phyloP scores from a whole-genome alignment of 495 filamentous ascomycete species.

The Lichenothelia convexa region DNA sequence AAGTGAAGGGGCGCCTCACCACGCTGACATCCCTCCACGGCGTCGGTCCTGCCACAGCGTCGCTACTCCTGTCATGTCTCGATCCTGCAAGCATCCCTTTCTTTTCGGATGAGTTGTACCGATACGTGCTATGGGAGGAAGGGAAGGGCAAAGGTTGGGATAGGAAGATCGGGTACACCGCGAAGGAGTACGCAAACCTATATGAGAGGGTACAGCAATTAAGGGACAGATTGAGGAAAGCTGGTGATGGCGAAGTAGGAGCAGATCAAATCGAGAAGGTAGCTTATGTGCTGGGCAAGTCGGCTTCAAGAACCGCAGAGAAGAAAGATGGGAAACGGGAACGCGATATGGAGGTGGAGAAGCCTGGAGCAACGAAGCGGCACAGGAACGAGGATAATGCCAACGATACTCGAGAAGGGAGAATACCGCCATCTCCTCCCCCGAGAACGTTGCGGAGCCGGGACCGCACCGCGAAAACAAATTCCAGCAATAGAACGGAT shows the following conservation, averaged over 20 bases:
- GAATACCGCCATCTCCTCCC: no score
- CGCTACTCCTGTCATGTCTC: constrained; percentile 44
- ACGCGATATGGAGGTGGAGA: no score
- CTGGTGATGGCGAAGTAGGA: constrained; percentile 18
- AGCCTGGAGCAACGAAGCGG: no score
- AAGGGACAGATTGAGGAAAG: constrained; percentile 23
- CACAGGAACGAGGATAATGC: no score
- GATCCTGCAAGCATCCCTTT: constrained; percentile 43
- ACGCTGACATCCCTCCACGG: constrained; percentile 37
- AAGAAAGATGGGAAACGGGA: no score
- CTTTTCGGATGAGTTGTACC: constrained; percentile 59
- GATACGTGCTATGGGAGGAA: constrained; percentile 37
- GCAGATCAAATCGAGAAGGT: constrained; percentile 48
- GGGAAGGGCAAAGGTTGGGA: constrained; percentile 23
- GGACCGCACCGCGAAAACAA: no score
- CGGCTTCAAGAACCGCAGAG: no score
- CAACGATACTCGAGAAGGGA: no score
- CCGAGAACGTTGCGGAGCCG: no score
- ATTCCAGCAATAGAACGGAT: no score
- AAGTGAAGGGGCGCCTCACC: constrained; percentile 22
- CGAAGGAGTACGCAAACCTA: constrained; percentile 42
- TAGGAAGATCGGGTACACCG: constrained; percentile 42
- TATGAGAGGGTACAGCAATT: constrained; percentile 27
- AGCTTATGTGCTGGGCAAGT: constrained; percentile 34
- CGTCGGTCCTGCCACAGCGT: constrained; percentile 57